Conservation (phyloP, 192 early-diverging fungal species). For the Tieghemiomyces parasiticus region DNA sequence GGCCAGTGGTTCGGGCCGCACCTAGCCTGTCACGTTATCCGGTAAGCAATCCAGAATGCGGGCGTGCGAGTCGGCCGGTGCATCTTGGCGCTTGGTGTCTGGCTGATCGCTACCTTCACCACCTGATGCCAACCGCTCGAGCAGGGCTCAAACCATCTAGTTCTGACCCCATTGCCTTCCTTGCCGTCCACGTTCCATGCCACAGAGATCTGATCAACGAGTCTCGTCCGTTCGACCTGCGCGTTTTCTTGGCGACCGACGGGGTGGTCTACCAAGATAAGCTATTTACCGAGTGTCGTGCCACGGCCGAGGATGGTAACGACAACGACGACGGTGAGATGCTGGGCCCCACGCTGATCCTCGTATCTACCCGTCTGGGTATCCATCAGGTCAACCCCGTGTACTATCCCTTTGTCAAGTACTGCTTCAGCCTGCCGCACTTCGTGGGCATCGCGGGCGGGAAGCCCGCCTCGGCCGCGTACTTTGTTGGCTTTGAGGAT, state of each 20-base stretch:
- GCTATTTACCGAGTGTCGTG: not conserved
- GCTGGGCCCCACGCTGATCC: slow-evolving; percentile 46
- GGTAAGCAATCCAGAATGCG: no score
- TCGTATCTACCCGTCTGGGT: slow-evolving; percentile 81
- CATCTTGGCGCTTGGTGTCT: no score
- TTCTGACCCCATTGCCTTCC: slow-evolving; percentile 8
- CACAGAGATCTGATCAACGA: slow-evolving; percentile 6
- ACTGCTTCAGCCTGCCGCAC: slow-evolving; percentile 59
- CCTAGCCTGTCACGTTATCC: slow-evolving; percentile 65
- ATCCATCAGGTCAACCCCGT: slow-evolving; percentile 76
- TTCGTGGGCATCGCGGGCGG: slow-evolving; percentile 91
- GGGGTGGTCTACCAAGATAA: slow-evolving; percentile 58
- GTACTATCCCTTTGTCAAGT: slow-evolving; percentile 51
- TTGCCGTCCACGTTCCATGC: not conserved
- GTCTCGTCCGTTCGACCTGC: slow-evolving; percentile 25
- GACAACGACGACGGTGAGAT: not conserved
- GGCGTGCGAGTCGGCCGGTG: no score
- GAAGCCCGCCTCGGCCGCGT: slow-evolving; percentile 84
- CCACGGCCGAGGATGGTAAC: not conserved
- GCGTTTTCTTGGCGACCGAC: slow-evolving; percentile 66
- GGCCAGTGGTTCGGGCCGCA: slow-evolving; percentile 97
- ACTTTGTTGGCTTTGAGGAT: slow-evolving; percentile 81
- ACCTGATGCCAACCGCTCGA: no score
- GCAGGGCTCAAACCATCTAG: no score
- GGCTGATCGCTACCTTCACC: no score